A percentile compares a stretch with the other conserved stretches of the same genome.
Evolutionary conservation across 2,329 filamentous ascomycete genomes (phyloP).

Genomic region (Aschersonia sp.): DNA sequence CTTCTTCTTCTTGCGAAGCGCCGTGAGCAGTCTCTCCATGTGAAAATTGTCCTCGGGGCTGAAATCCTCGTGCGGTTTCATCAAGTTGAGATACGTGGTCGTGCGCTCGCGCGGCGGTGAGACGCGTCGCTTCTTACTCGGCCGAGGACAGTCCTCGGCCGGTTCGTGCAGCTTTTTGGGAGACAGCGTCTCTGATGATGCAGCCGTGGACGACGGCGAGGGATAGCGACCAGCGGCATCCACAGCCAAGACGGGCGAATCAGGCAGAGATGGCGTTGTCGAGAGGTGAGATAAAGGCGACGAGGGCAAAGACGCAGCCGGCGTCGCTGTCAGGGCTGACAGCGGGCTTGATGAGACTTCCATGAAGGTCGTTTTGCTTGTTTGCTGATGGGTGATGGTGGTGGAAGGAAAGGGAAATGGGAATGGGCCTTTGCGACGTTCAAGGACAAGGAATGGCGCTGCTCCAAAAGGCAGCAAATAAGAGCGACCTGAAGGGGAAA

Average conservation of each 20-base stretch:
- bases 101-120: constrained; percentile 49
- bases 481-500: background rate
- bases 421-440: background rate
- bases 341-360: constrained; percentile 6
- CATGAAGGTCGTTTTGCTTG: background rate
- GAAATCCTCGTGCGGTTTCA: constrained; percentile 33
- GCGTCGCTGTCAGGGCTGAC: constrained; percentile 15
- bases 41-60: constrained; percentile 31
- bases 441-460: background rate
- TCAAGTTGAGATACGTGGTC: constrained; percentile 69
- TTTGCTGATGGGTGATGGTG: background rate
- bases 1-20: constrained; percentile 79
- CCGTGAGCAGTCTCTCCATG: constrained; percentile 57
- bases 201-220: constrained; percentile 31
- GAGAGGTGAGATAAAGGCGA: constrained; percentile 41
- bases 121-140: constrained; percentile 63
- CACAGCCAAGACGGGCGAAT: constrained; percentile 23
- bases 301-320: constrained; percentile 25
- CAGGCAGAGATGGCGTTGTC: constrained; percentile 35
- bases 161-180: constrained; percentile 30
- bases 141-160: constrained; percentile 44
- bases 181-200: constrained; percentile 37
- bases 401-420: background rate
- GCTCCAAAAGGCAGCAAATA: background rate
- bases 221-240: constrained; percentile 33